Conservation (phyloP, 164 flowering plant genomes). For the Macadamia tetraphylla region DNA sequence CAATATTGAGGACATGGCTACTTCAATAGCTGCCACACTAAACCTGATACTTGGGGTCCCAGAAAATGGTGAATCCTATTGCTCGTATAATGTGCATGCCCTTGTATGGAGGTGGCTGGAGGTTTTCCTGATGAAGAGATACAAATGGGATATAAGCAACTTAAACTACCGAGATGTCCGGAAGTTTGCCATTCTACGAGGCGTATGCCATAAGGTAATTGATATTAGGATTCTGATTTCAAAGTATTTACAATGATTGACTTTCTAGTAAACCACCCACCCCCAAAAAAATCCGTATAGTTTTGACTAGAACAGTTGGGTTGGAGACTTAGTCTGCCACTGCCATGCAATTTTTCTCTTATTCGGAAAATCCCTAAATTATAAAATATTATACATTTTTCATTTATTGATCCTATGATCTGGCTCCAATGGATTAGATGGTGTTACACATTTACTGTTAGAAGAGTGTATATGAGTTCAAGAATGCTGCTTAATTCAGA, state of each 20-base stretch:
- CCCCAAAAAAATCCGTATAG: not conserved
- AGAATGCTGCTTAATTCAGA: not conserved
- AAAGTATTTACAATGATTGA: not conserved
- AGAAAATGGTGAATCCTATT: slow-evolving; percentile 35
- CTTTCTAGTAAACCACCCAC: no score
- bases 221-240: not conserved
- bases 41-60: slow-evolving; percentile 89
- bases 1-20: slow-evolving; percentile 53
- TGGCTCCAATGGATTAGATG: not conserved
- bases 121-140: slow-evolving; percentile 73
- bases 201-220: slow-evolving; percentile 89
- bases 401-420: not conserved
- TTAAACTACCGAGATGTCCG: slow-evolving; percentile 63
- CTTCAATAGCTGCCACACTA: slow-evolving; percentile 70
- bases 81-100: slow-evolving; percentile 39
- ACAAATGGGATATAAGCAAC: slow-evolving; percentile 75
- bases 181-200: slow-evolving; percentile 84
- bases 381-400: not conserved
- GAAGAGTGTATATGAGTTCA: not conserved
- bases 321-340: not conserved
- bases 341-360: no score
- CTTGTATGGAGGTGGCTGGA: slow-evolving; percentile 89
- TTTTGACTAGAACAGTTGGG: not conserved
- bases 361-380: no score
- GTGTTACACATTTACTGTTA: not conserved